phyloP scores from a whole-genome alignment of 345 rosid species.

The Iberis pinnata region DNA sequence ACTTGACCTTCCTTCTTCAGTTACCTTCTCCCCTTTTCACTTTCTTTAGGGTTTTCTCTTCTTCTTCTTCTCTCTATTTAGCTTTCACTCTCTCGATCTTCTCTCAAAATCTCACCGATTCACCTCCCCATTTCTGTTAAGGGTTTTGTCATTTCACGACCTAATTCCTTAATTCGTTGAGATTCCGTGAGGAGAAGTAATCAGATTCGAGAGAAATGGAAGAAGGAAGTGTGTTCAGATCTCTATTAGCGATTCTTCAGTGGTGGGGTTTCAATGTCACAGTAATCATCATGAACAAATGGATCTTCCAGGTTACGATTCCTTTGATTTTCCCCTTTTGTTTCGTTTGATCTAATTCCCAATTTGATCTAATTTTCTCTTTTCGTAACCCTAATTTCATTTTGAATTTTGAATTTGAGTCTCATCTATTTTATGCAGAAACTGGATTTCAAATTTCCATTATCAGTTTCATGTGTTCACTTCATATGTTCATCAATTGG shows the following conservation, averaged over 20 bases:
- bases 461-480: constrained; percentile 86
- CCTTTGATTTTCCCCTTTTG: constrained; percentile 12
- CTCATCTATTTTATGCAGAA: constrained; percentile 54
- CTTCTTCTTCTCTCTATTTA: constrained; percentile 9
- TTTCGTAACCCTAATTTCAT: too few species aligned
- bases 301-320: constrained; percentile 99
- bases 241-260: constrained; percentile 83
- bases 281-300: constrained; percentile 95
- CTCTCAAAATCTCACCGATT: background rate
- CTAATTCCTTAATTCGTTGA: constrained; percentile 22
- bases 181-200: too few species aligned
- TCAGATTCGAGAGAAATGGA: constrained; percentile 76
- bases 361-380: constrained; percentile 23
- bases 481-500: constrained; percentile 96
- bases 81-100: constrained; percentile 11
- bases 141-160: constrained; percentile 23
- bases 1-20: constrained; percentile 39
- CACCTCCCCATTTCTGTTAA: constrained; percentile 15
- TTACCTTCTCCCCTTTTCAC: constrained; percentile 32
- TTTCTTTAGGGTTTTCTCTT: constrained; percentile 28
- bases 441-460: constrained; percentile 95
- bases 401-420: too few species aligned
- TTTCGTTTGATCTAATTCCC: too few species aligned
- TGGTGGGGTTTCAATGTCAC: constrained; percentile 98
- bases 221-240: constrained; percentile 74